Percentiles rank a stretch among this genome's conserved stretches.
These are phyloP conservation scores for Rhizophora mangle DNA, from an alignment of 345 rosid species.

Conservation along the genomic window DNA sequence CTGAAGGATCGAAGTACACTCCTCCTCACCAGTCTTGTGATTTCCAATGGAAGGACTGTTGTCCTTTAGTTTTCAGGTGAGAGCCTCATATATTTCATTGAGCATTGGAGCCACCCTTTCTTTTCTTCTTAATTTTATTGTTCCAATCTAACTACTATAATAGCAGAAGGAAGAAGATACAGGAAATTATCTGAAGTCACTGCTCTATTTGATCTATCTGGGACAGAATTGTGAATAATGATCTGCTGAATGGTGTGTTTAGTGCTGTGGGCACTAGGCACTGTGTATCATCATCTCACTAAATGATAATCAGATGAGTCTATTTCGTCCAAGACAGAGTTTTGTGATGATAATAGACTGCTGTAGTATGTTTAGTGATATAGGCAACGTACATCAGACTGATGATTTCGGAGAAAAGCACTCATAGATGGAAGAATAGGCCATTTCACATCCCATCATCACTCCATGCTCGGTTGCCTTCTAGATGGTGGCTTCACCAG, in stretches of 20 bases:
- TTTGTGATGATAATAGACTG: no score
- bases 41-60: constrained; percentile 95
- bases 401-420: no score
- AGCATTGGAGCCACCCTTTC: background rate
- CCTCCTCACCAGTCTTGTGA: constrained; percentile 93
- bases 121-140: background rate
- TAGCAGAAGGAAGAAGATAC: background rate
- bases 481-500: constrained; percentile 11
- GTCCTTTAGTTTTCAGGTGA: constrained; percentile 96
- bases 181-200: background rate
- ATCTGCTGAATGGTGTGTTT: background rate
- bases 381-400: no score
- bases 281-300: background rate
- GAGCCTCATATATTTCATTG: constrained; percentile 5
- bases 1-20: constrained; percentile 95
- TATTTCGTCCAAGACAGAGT: no score
- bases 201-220: background rate
- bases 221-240: background rate
- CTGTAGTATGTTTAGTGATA: no score
- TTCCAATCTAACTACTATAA: background rate
- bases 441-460: no score
- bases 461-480: background rate
- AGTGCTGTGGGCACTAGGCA: background rate
- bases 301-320: background rate
- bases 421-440: no score